Evolutionary conservation across 306 rosid genomes (phyloP).

Genomic region (Gynostemma pentaphyllum): DNA sequence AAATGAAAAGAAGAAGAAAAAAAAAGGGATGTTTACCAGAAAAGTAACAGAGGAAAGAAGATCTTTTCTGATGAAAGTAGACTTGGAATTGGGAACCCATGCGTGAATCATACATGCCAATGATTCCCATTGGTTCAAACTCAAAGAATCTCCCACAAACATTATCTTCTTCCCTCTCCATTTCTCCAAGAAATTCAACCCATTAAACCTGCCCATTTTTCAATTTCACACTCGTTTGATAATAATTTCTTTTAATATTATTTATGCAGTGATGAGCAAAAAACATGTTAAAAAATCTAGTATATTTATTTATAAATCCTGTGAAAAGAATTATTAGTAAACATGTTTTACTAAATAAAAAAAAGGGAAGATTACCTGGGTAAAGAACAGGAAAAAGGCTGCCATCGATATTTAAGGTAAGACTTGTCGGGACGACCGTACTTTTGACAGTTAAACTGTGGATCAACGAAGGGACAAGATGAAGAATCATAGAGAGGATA

Average conservation of each 20-base stretch:
- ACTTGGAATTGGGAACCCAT: slow-evolving; percentile 56
- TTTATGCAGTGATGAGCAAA: too few species aligned
- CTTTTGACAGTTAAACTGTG: slow-evolving; percentile 79
- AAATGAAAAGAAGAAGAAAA: too few species aligned
- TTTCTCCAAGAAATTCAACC: slow-evolving; percentile 41
- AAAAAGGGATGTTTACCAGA: slow-evolving; percentile 32
- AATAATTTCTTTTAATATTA: too few species aligned
- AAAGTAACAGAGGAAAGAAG: slow-evolving; percentile 51
- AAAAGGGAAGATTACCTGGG: slow-evolving; percentile 40
- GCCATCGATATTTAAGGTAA: slow-evolving; percentile 74
- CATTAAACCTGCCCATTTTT: slow-evolving; percentile 71
- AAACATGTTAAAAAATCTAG: too few species aligned
- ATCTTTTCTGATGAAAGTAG: slow-evolving; percentile 25
- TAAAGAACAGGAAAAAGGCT: slow-evolving; percentile 53
- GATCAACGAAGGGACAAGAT: slow-evolving; percentile 78
- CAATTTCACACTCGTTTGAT: too few species aligned
- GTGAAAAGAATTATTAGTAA: too few species aligned
- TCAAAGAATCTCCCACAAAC: slow-evolving; percentile 93
- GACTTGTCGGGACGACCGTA: slow-evolving; percentile 54
- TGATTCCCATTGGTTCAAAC: slow-evolving; percentile 78
- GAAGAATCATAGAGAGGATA: slow-evolving; percentile 67
- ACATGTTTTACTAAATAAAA: too few species aligned
- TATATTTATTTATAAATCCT: too few species aligned
- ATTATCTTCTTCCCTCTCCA: slow-evolving; percentile 89
- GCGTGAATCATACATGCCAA: slow-evolving; percentile 82